Evolutionary conservation across 257 asterid genomes (phyloP).

Genomic region (Petunia axillaris): DNA sequence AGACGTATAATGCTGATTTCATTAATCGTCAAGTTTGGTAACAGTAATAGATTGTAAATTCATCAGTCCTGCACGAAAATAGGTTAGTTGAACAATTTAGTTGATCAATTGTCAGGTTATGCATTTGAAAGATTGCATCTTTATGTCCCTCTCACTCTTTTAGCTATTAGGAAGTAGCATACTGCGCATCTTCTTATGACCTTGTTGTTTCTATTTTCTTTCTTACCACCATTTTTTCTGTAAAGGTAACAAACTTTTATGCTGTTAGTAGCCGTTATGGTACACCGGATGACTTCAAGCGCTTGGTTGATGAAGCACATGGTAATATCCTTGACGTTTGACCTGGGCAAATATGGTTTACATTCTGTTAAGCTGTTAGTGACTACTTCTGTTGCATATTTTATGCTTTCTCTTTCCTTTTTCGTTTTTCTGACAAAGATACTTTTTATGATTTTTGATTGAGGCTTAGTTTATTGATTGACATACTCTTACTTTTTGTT

Average conservation of each 20-base stretch:
- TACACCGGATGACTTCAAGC: slow-evolving; percentile 96
- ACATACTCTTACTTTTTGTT: slow-evolving; percentile 29
- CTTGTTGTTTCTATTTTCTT: neutral
- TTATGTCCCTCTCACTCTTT: neutral
- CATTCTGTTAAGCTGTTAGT: slow-evolving; percentile 24
- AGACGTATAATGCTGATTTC: neutral
- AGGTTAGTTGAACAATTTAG: neutral
- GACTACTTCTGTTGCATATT: slow-evolving; percentile 14
- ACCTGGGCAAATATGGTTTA: neutral
- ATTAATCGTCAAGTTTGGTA: neutral
- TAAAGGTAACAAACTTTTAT: slow-evolving; percentile 86
- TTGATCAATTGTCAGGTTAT: neutral
- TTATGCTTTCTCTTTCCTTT: slow-evolving; percentile 23
- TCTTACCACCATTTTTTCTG: slow-evolving; percentile 23
- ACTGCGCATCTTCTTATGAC: neutral
- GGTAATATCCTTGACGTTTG: slow-evolving; percentile 46
- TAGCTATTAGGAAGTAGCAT: neutral
- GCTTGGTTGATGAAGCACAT: slow-evolving; percentile 96
- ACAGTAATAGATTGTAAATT: slow-evolving; percentile 1
- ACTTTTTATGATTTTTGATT: slow-evolving; percentile 7
- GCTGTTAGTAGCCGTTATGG: slow-evolving; percentile 99
- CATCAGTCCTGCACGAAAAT: neutral
- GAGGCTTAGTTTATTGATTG: slow-evolving; percentile 15
- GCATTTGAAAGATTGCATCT: slow-evolving; percentile 18
- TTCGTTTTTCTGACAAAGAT: neutral